Evolutionary conservation across 352 stramenopile genomes (phyloP).

Genomic region (Phytopythium boreale): DNA sequence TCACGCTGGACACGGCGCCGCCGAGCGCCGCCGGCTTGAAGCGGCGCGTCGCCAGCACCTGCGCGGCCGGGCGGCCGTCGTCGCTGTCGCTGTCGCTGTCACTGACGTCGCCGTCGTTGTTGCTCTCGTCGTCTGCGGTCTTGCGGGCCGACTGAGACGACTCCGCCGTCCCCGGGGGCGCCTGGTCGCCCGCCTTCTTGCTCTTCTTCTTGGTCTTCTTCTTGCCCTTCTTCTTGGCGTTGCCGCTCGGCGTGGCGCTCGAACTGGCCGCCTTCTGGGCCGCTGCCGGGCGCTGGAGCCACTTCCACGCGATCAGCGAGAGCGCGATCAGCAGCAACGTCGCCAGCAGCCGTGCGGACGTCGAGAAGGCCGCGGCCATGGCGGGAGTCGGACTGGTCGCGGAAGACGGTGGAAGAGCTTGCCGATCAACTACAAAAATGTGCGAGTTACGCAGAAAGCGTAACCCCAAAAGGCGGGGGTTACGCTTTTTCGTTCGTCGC

Average conservation of each 20-base stretch:
- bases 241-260: not conserved
- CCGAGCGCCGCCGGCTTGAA: slow-evolving; percentile 64
- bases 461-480: not conserved
- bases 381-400: too few species aligned
- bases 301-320: slow-evolving; percentile 36
- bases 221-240: slow-evolving; percentile 39
- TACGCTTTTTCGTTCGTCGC: not conserved
- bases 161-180: not conserved
- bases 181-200: slow-evolving; percentile 3
- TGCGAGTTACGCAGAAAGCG: not conserved
- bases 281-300: slow-evolving; percentile 15
- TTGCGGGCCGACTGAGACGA: not conserved
- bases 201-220: slow-evolving; percentile 43
- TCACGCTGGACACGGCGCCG: slow-evolving; percentile 16
- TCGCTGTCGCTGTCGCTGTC: slow-evolving; percentile 53
- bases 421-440: not conserved
- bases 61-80: slow-evolving; percentile 48
- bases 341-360: slow-evolving; percentile 27
- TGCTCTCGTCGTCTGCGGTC: not conserved
- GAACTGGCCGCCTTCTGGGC: not conserved
- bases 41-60: slow-evolving; percentile 57
- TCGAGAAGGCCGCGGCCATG: slow-evolving; percentile 6
- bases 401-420: not conserved
- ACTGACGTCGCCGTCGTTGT: slow-evolving; percentile 18
- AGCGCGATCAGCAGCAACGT: slow-evolving; percentile 40